Evolutionary conservation across 2,329 filamentous ascomycete genomes (phyloP).

Genomic region (Fusarium nematophilum): DNA sequence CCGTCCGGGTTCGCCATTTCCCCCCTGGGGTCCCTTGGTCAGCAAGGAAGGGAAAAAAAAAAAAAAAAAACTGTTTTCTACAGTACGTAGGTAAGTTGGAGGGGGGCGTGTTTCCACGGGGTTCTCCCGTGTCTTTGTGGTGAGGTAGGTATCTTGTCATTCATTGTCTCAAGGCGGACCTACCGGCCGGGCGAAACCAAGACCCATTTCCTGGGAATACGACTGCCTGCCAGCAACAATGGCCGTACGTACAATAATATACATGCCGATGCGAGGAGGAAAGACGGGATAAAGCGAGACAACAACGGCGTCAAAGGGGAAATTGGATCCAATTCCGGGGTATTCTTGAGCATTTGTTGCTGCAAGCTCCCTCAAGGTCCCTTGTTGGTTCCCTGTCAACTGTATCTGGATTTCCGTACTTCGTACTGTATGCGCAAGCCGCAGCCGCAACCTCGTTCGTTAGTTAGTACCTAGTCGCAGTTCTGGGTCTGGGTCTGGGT

Average conservation of each 20-base stretch:
- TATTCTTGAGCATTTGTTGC: background rate
- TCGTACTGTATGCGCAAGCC: too few relatives aligned
- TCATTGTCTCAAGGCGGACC: background rate
- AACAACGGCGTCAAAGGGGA: constrained; percentile 1
- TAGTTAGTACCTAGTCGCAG: too few relatives aligned
- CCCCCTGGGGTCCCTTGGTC: constrained; percentile 20
- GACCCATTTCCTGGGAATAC: background rate
- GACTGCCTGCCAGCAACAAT: too few relatives aligned
- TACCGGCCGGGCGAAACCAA: background rate
- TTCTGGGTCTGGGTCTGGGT: too few relatives aligned
- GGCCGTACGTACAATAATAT: background rate
- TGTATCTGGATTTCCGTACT: too few relatives aligned
- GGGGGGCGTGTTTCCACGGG: constrained; percentile 38
- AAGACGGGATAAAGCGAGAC: constrained; percentile 13
- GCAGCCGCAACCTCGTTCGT: too few relatives aligned
- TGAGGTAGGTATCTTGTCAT: constrained; percentile 4
- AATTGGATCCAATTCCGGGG: constrained; percentile 25
- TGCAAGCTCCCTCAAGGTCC: too few relatives aligned
- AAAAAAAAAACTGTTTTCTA: too few relatives aligned
- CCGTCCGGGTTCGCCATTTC: constrained; percentile 32
- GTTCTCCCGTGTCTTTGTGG: constrained; percentile 30
- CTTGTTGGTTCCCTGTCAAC: constrained; percentile 1
- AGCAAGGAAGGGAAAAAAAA: constrained; percentile 9
- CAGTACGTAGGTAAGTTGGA: constrained; percentile 6
- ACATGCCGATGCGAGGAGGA: constrained; percentile 26